Conservation (phyloP, 148 eudicot genomes). For the Silene latifolia region DNA sequence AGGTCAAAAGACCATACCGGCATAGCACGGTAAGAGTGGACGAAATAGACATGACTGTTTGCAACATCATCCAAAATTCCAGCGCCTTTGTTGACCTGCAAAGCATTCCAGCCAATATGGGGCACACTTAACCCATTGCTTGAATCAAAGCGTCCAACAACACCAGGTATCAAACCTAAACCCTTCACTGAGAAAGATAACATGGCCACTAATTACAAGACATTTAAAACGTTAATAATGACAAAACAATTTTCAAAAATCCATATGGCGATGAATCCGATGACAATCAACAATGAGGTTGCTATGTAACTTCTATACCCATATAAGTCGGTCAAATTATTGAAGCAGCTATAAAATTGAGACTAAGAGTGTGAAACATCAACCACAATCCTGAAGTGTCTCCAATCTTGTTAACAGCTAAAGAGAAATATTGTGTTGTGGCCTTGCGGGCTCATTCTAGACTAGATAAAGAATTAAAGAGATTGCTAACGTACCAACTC, state of each 20-base stretch:
- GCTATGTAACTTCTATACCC: neutral
- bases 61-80: constrained; percentile 74
- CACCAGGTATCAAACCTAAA: constrained; percentile 76
- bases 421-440: neutral
- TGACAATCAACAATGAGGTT: neutral
- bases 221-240: neutral
- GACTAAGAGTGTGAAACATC: neutral
- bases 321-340: neutral
- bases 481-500: neutral
- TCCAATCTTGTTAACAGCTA: neutral
- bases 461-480: neutral
- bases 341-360: neutral
- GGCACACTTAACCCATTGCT: constrained; percentile 74
- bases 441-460: neutral
- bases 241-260: neutral
- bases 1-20: constrained; percentile 48
- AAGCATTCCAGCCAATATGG: constrained; percentile 94
- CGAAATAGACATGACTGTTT: constrained; percentile 87
- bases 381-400: neutral
- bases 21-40: constrained; percentile 93
- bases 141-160: constrained; percentile 91
- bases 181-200: constrained; percentile 28
- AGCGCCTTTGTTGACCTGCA: constrained; percentile 58
- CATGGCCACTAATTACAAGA: constrained; percentile 1
- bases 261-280: neutral